Evolutionary conservation across 2,329 filamentous ascomycete species (phyloP).

Genomic region (Fusarium drepaniforme): DNA sequence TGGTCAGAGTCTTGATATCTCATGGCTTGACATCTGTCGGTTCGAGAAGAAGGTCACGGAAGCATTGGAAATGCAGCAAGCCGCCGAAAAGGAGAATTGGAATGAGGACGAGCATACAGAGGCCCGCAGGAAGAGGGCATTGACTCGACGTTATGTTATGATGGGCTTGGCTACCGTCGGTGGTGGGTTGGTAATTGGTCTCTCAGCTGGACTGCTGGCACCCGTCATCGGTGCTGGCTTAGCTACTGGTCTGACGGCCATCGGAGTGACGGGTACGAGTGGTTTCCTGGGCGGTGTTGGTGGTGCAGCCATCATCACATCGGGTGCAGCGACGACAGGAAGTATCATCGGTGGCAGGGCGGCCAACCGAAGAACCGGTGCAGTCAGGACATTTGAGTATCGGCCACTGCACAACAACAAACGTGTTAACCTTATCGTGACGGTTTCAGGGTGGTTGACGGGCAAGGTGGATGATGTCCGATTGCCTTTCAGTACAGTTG

Average conservation of each 20-base stretch:
- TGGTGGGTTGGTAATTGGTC: constrained; percentile 92
- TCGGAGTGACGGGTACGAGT: constrained; percentile 89
- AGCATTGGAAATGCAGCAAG: constrained; percentile 96
- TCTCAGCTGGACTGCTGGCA: constrained; percentile 91
- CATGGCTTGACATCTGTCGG: constrained; percentile 93
- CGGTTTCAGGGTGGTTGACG: constrained; percentile 97
- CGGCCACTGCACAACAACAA: constrained; percentile 98
- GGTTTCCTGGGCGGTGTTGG: constrained; percentile 92
- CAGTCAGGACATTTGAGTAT: constrained; percentile 97
- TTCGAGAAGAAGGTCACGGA: constrained; percentile 99
- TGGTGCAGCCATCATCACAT: constrained; percentile 94
- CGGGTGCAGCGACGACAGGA: constrained; percentile 86
- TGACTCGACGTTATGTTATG: constrained; percentile 88
- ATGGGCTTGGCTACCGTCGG: constrained; percentile 98
- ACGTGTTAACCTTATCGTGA: constrained; percentile 93
- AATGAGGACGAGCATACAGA: constrained; percentile 97
- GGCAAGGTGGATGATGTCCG: constrained; percentile 97
- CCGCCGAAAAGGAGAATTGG: constrained; percentile 95
- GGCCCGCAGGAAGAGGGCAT: constrained; percentile 80
- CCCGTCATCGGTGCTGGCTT: constrained; percentile 95
- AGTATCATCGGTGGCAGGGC: constrained; percentile 88
- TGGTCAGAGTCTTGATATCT: constrained; percentile 81
- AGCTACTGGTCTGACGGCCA: constrained; percentile 93
- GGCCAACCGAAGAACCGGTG: constrained; percentile 87
- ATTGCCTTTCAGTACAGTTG: constrained; percentile 93